Conservation (phyloP, 371 early-diverging fungal species). For the Funneliformis caledonium region DNA sequence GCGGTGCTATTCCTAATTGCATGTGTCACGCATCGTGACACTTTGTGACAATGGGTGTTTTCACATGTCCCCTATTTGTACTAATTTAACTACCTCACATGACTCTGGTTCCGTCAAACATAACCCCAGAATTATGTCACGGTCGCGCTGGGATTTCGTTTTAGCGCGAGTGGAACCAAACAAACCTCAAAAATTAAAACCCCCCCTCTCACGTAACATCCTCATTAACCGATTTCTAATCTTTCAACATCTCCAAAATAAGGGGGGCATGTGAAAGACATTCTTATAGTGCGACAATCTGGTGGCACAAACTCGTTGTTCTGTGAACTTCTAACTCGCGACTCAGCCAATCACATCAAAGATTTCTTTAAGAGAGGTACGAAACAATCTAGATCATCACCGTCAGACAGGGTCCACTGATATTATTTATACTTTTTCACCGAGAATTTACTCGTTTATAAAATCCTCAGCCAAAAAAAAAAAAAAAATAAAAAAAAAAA, state of each 20-base stretch:
- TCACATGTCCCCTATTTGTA: no score
- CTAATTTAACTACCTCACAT: no score
- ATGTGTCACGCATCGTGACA: background rate
- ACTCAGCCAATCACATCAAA: background rate
- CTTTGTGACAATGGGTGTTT: background rate
- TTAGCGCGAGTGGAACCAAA: no score
- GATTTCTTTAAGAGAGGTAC: background rate
- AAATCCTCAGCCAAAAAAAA: constrained; percentile 20
- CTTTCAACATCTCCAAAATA: background rate
- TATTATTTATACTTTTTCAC: constrained; percentile 6
- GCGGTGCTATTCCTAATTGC: background rate
- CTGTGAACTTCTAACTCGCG: background rate
- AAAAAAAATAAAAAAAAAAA: no score
- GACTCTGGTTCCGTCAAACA: no score
- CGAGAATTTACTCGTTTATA: constrained; percentile 7
- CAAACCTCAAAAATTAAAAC: background rate
- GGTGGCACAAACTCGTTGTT: background rate
- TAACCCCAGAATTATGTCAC: no score
- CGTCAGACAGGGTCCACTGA: background rate
- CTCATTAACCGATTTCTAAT: background rate
- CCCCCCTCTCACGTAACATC: background rate
- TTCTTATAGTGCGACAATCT: background rate
- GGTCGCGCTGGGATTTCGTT: no score
- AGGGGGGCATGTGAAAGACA: background rate
- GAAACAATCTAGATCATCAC: background rate